Conservation (phyloP, 371 early-diverging fungal species). For the Actinomortierella ambigua region DNA sequence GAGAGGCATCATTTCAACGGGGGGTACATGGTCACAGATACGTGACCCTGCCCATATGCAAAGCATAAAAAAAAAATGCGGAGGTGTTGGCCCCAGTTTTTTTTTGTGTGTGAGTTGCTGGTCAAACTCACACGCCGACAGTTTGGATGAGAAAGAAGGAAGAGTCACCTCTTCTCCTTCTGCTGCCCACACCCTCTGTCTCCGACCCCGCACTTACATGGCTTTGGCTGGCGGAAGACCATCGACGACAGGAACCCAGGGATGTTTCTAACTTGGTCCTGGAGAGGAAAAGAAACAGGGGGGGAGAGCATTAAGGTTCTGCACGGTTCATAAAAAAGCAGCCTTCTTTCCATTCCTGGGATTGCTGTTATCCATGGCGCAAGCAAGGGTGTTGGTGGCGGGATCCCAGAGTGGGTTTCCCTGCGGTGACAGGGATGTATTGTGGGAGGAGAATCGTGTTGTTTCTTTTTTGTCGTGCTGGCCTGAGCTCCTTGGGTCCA, state of each 20-base stretch:
- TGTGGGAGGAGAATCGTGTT: not conserved
- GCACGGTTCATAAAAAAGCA: not conserved
- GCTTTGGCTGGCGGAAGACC: constrained; percentile 58
- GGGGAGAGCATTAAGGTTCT: not conserved
- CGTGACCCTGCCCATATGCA: too few relatives aligned
- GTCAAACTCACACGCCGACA: too few relatives aligned
- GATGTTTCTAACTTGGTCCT: constrained; percentile 34
- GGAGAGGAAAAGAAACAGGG: not conserved
- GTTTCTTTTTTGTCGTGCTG: not conserved
- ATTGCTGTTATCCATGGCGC: too few relatives aligned
- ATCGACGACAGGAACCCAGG: constrained; percentile 53
- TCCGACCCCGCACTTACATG: constrained; percentile 26
- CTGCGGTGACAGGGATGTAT: not conserved
- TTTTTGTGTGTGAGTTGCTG: too few relatives aligned
- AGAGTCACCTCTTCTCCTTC: not conserved
- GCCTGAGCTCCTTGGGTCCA: too few relatives aligned
- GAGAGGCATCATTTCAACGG: too few relatives aligned
- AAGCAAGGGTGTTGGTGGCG: not conserved
- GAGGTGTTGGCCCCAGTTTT: too few relatives aligned
- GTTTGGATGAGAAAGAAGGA: not conserved
- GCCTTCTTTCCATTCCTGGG: too few relatives aligned
- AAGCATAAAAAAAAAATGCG: not conserved
- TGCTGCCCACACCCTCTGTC: too few relatives aligned
- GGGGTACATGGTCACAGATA: too few relatives aligned
- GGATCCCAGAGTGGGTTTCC: not conserved